These are phyloP conservation scores for Paramecium sonneborni DNA, from an alignment of 73 alveolate genomes.

Conservation along the genomic window DNA sequence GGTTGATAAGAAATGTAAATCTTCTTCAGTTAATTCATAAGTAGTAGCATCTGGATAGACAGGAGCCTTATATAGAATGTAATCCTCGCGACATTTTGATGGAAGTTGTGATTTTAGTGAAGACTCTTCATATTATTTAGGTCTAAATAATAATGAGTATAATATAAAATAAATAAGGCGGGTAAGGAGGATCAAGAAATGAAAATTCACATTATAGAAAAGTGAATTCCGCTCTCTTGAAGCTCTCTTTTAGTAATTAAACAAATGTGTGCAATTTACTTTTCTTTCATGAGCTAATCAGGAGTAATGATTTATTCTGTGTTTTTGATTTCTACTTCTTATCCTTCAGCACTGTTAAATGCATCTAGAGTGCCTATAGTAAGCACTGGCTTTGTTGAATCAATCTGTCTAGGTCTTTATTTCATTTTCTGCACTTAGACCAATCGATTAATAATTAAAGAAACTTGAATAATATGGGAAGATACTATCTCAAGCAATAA, in stretches of 20 bases:
- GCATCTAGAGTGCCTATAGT: neutral
- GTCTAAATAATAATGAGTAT: constrained; percentile 32
- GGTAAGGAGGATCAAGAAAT: neutral
- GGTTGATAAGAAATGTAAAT: neutral
- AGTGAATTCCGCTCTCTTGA: neutral
- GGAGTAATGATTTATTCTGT: constrained; percentile 42
- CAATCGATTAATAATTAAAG: constrained; percentile 19
- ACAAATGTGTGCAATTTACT: neutral
- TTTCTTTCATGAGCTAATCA: neutral
- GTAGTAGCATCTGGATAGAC: constrained; percentile 20
- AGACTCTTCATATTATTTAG: constrained; percentile 3
- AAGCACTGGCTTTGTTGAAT: neutral
- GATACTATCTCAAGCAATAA: neutral
- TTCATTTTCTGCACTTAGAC: neutral
- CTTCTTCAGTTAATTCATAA: constrained; percentile 34
- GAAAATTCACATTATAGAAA: neutral
- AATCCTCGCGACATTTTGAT: neutral
- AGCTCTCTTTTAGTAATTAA: neutral
- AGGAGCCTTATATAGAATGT: neutral
- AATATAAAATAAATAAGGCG: neutral
- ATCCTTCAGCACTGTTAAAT: constrained; percentile 15
- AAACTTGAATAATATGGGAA: constrained; percentile 15
- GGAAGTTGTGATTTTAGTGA: neutral
- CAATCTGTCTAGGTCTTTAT: constrained; percentile 10
- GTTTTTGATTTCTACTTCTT: neutral